Conservation (phyloP, 2,329 filamentous ascomycete species). For the Claviceps sp. region DNA sequence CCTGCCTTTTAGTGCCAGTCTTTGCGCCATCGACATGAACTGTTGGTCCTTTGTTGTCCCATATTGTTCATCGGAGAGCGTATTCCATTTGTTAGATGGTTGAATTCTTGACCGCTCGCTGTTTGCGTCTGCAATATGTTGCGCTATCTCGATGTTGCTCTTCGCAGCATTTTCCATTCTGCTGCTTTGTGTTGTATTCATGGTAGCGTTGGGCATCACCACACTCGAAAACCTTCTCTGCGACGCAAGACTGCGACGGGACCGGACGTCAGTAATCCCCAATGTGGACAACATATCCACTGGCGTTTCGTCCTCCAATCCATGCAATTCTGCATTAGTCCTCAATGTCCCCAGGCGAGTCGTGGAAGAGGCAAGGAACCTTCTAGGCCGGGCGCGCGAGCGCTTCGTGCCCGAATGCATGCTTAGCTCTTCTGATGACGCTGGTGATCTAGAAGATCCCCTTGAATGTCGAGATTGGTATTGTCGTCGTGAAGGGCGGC, state of each 20-base stretch:
- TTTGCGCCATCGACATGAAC: constrained; percentile 43
- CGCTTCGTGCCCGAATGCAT: constrained; percentile 7
- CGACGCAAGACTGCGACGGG: not conserved
- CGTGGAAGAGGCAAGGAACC: not conserved
- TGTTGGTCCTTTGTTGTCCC: constrained; percentile 11
- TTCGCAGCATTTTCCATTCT: not conserved
- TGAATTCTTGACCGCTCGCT: not conserved
- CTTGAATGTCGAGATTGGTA: constrained; percentile 1
- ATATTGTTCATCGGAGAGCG: not conserved
- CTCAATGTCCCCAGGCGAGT: not conserved
- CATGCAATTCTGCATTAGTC: not conserved
- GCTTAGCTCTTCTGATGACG: not conserved
- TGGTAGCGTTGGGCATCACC: not conserved
- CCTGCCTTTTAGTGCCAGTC: constrained; percentile 40
- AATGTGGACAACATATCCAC: not conserved
- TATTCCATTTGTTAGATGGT: not conserved
- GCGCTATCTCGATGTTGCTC: not conserved
- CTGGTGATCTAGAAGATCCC: not conserved
- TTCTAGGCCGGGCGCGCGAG: constrained; percentile 18
- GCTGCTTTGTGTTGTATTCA: not conserved
- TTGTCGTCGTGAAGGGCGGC: constrained; percentile 20
- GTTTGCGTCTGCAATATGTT: not conserved
- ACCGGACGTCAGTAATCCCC: not conserved
- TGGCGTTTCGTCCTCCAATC: not conserved
- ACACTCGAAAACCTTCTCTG: not conserved